Conservation (phyloP, 2,329 filamentous ascomycete species). For the Pestalotiopsis sp. region DNA sequence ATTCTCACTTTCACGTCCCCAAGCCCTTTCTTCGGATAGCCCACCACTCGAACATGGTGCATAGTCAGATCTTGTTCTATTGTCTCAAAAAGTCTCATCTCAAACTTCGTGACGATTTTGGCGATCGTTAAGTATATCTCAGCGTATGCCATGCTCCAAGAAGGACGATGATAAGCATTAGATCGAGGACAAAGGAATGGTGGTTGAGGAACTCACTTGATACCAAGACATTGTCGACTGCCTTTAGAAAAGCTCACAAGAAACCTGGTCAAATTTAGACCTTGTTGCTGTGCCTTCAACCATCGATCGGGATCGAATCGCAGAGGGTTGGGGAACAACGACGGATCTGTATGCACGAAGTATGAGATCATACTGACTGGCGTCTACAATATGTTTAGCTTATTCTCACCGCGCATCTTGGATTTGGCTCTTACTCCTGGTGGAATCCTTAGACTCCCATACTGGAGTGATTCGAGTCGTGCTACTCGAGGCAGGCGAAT, state of each 20-base stretch:
- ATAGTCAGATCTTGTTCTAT: background rate
- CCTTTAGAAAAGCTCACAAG: background rate
- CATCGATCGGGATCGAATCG: background rate
- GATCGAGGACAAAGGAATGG: background rate
- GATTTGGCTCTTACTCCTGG: background rate
- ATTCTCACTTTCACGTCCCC: background rate
- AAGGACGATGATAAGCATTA: background rate
- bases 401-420: background rate
- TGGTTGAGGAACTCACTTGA: background rate
- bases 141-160: background rate
- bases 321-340: background rate
- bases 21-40: background rate
- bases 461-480: background rate
- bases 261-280: background rate
- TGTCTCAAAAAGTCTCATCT: background rate
- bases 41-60: background rate
- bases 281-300: background rate
- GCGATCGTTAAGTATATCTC: background rate
- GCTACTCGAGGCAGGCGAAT: background rate
- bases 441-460: background rate
- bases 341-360: background rate
- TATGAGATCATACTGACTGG: background rate
- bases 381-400: background rate
- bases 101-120: background rate
- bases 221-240: background rate